Evolutionary conservation across 768 basidiomycete species (phyloP), one percentile per base, ranked within the genome.

Genomic region (Scleroderma citrinum): DNA sequence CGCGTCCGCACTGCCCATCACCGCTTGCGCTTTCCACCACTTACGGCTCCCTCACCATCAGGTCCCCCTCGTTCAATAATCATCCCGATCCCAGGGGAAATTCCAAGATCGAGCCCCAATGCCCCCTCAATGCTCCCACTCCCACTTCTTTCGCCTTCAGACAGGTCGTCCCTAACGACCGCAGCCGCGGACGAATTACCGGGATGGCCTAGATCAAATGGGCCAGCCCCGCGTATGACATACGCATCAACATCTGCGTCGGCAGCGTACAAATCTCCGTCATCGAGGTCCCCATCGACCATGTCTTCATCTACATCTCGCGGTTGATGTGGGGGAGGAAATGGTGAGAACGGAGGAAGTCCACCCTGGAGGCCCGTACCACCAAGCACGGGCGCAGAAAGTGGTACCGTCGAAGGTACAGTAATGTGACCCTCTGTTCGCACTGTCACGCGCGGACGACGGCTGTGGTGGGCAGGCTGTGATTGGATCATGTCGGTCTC

Each of bases 361-460:
- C 13, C 40, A 23, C 12, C 12, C 12, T 35, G 34, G 12, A 5
- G 34, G 13, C 13, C 16, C 7, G 2, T 5, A 7, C 23, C 40
- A 42, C 40, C 14, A 53, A 57, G 20, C 46, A 35, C 0, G 53
- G 43, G 38, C 54, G 53, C 48, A n/a, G 20, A 29, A 44, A 37
- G 11, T 48, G 49, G 32, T 47, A 29, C 8, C 5, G 49, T 55
- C 5, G 31, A 46, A 8, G 56, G 52, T 4, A 40, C 11, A 11
- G 1, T 24, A 32, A 65, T 14, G 3, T 65, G 64, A 0, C 61
- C 65, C 3, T 55, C 57, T 2, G 64, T 66, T 2, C 66, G 66
- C 21, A 66, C 54, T 2, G 51, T 61, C 10, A 55, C 59, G 7
- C 61, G 61, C 30, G 48, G 32, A 3, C 64, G 51, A 13, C 58